phyloP scores from a whole-genome alignment of 805 yeast species.

The Helenozyma rhizophorensis region DNA sequence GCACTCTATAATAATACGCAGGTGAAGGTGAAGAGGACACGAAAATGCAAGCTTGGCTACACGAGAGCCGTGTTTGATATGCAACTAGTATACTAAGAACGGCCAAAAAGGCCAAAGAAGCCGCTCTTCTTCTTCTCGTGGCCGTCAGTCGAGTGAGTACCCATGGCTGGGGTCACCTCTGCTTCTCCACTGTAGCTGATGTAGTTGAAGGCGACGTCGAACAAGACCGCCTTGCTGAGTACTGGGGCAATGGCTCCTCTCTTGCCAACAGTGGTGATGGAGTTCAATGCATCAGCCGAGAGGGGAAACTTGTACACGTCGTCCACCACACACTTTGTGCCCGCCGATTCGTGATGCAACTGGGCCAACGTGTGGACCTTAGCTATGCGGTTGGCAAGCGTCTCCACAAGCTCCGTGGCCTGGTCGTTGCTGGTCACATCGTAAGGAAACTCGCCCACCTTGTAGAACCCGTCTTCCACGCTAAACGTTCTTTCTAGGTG shows the following conservation, averaged over 20 bases:
- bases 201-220: conserved; percentile 86
- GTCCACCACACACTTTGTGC: conserved; percentile 32
- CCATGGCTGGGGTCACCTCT: conserved; percentile 5
- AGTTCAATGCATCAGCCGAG: conserved; percentile 17
- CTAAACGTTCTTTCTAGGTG: conserved; percentile 20
- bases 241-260: conserved; percentile 48
- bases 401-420: conserved; percentile 19
- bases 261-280: conserved; percentile 20
- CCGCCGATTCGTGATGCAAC: conserved; percentile 26
- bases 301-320: conserved; percentile 38
- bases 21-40: too few species aligned
- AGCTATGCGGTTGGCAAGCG: conserved; percentile 14
- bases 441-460: conserved; percentile 39
- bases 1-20: too few species aligned
- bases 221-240: conserved; percentile 81
- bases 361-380: conserved; percentile 46
- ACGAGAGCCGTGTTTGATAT: too few species aligned
- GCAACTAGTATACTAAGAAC: conserved; percentile 19
- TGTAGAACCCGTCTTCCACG: conserved; percentile 16
- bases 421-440: conserved; percentile 36
- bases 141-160: conserved; percentile 23
- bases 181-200: conserved; percentile 45
- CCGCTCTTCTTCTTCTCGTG: conserved; percentile 52
- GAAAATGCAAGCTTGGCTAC: too few species aligned
- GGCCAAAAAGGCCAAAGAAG: conserved; percentile 71